Conservation (phyloP, 2,329 filamentous ascomycete species). For the Neofusicoccum kwambonambiense region DNA sequence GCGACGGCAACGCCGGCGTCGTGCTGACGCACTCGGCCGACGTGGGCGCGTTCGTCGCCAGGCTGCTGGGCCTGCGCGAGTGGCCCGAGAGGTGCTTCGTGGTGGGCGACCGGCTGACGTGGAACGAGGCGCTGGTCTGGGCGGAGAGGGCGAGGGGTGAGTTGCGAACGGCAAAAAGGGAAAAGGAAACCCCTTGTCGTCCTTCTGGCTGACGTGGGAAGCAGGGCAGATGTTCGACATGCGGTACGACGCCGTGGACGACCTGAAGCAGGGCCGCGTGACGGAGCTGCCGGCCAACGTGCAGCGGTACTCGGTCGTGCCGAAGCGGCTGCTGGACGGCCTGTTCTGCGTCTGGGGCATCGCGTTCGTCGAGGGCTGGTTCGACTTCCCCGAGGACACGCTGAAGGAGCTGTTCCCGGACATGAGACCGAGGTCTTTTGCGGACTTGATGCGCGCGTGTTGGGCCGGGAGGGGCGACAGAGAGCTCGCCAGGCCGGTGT, state of each 20-base stretch:
- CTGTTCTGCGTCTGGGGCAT: constrained; percentile 1
- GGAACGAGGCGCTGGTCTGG: constrained; percentile 6
- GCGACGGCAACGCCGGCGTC: constrained; percentile 1
- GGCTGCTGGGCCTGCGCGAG: background rate
- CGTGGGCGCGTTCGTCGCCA: background rate
- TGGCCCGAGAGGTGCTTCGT: constrained; percentile 7
- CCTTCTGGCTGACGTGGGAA: too few species aligned
- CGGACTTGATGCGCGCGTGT: background rate
- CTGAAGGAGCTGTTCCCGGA: background rate
- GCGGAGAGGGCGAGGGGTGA: constrained; percentile 5
- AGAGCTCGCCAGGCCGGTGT: background rate
- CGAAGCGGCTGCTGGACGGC: constrained; percentile 4
- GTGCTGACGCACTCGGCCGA: constrained; percentile 10
- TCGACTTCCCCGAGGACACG: background rate
- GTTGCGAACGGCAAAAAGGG: background rate
- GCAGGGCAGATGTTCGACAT: background rate
- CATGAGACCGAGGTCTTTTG: background rate
- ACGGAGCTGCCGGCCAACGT: constrained; percentile 1
- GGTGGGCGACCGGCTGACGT: constrained; percentile 11
- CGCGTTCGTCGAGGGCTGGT: background rate
- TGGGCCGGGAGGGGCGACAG: background rate
- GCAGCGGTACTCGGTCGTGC: background rate
- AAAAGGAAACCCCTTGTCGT: too few species aligned
- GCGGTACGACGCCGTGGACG: background rate
- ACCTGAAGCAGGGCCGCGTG: background rate